Conservation (phyloP, 2,329 filamentous ascomycete genomes). For the Colletotrichum horii region DNA sequence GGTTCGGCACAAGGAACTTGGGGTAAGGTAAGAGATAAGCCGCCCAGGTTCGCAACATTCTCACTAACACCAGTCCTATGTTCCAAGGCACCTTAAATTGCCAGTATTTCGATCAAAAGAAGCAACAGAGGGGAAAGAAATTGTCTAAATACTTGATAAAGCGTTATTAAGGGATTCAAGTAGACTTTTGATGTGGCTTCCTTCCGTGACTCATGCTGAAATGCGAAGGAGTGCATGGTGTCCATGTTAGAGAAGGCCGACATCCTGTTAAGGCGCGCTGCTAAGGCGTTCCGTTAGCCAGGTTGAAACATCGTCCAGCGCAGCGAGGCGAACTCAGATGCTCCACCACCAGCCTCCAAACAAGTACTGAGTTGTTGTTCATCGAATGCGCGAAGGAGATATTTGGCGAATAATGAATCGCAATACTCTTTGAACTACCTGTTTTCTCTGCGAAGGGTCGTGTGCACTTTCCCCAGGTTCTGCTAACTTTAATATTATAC, state of each 20-base stretch:
- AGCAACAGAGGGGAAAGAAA: too few species aligned
- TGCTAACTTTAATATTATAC: too few species aligned
- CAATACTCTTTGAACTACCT: too few species aligned
- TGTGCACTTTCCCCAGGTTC: fast-evolving
- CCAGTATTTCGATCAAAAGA: not conserved
- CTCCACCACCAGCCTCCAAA: not conserved
- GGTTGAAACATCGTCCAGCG: not conserved
- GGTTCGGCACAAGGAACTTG: not conserved
- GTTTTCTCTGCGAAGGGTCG: too few species aligned
- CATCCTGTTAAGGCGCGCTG: not conserved
- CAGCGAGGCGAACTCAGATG: not conserved
- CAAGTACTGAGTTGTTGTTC: too few species aligned
- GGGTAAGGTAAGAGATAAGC: not conserved
- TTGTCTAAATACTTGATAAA: not conserved
- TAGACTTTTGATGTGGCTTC: not conserved
- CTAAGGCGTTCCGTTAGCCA: not conserved
- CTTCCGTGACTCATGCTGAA: not conserved
- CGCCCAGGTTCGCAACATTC: not conserved
- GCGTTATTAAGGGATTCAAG: too few species aligned
- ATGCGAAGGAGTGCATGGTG: not conserved
- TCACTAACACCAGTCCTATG: not conserved
- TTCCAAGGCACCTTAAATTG: not conserved
- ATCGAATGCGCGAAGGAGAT: too few species aligned
- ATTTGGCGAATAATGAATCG: too few species aligned
- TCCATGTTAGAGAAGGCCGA: not conserved